Conservation (phyloP, 176 grass and related monocot genomes). For the Triticum turgidum region DNA sequence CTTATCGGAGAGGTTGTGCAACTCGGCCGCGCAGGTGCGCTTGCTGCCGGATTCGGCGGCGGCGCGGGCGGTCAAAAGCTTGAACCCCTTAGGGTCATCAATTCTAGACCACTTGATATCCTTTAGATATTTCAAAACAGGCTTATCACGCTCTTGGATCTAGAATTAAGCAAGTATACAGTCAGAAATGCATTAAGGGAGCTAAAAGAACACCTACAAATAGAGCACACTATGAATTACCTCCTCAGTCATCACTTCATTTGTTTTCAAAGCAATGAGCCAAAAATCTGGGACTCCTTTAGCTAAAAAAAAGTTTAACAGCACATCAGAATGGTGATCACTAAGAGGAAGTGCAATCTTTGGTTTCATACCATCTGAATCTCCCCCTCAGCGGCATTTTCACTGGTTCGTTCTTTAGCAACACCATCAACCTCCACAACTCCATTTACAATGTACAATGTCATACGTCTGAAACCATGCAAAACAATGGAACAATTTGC, state of each 20-base stretch:
- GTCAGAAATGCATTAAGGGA: neutral
- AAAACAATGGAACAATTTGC: neutral
- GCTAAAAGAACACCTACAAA: neutral
- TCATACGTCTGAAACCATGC: slow-evolving; percentile 54
- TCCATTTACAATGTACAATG: slow-evolving; percentile 96
- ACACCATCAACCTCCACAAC: slow-evolving; percentile 65
- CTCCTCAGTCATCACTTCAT: slow-evolving; percentile 73
- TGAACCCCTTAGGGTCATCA: slow-evolving; percentile 76
- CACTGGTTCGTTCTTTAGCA: slow-evolving; percentile 39
- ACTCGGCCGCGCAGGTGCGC: too few species aligned
- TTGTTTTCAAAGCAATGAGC: slow-evolving; percentile 89
- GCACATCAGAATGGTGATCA: slow-evolving; percentile 9
- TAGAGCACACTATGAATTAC: slow-evolving; percentile 16
- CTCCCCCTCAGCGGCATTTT: slow-evolving; percentile 45
- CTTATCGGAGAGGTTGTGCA: too few species aligned
- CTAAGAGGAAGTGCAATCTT: neutral
- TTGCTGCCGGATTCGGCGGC: too few species aligned
- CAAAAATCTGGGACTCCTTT: slow-evolving; percentile 62
- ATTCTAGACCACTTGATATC: slow-evolving; percentile 86
- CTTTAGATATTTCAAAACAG: slow-evolving; percentile 75
- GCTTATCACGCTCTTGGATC: neutral
- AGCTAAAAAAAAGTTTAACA: too few species aligned
- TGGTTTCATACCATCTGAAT: slow-evolving; percentile 38
- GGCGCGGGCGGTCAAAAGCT: slow-evolving; percentile 24
- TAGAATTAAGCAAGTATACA: neutral